A percentile compares a stretch with the other conserved stretches of the same genome.
Evolutionary conservation across 805 yeast genomes (phyloP).

Genomic region (Saccharomyces eubayanus): DNA sequence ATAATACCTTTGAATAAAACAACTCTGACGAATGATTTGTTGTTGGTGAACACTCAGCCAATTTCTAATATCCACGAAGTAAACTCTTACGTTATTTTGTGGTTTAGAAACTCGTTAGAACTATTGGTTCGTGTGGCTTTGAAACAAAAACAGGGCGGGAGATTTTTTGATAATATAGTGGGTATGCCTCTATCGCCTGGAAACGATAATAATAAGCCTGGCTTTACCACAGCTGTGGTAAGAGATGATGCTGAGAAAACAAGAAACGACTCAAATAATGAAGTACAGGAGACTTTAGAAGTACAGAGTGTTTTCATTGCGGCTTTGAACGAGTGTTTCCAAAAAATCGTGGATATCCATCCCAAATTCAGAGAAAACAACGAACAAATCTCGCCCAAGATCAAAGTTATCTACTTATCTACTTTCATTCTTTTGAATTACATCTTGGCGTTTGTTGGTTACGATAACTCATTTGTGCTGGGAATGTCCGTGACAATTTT

Average conservation of each 20-base stretch:
- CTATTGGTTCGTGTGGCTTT: slow-evolving; percentile 24
- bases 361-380: slow-evolving; percentile 26
- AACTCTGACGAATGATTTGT: slow-evolving; percentile 25
- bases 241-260: slow-evolving; percentile 2
- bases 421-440: slow-evolving; percentile 44
- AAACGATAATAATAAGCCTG: background rate
- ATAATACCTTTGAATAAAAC: slow-evolving; percentile 32
- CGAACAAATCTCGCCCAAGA: slow-evolving; percentile 24
- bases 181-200: background rate
- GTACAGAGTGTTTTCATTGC: slow-evolving; percentile 21
- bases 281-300: slow-evolving; percentile 13
- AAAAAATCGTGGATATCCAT: slow-evolving; percentile 26
- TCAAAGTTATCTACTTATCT: slow-evolving; percentile 31
- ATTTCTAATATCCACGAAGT: slow-evolving; percentile 26
- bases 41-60: slow-evolving; percentile 27
- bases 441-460: slow-evolving; percentile 50
- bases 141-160: slow-evolving; percentile 9
- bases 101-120: slow-evolving; percentile 30
- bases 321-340: slow-evolving; percentile 28
- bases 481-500: slow-evolving; percentile 46
- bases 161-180: slow-evolving; percentile 11
- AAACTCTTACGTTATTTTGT: slow-evolving; percentile 25
- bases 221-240: background rate
- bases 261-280: slow-evolving; percentile 2
- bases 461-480: slow-evolving; percentile 49